Conservation (phyloP, 129 eudicot genomes). For the Ambrosia artemisiifolia region DNA sequence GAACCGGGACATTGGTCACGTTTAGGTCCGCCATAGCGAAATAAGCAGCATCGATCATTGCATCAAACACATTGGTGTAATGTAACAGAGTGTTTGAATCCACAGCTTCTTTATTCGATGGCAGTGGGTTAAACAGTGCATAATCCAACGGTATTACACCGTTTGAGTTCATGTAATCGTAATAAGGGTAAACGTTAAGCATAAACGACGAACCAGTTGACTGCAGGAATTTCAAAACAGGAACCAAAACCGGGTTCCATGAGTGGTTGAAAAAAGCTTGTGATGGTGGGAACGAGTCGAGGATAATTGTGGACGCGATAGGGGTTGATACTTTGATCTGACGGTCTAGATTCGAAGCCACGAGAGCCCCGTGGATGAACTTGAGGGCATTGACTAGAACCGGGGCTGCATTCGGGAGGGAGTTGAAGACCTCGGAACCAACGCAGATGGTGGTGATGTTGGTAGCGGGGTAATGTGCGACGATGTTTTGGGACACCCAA, state of each 20-base stretch:
- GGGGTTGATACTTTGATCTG: slow-evolving; percentile 86
- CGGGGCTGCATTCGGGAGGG: slow-evolving; percentile 70
- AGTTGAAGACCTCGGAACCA: slow-evolving; percentile 74
- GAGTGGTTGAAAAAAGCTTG: slow-evolving; percentile 89
- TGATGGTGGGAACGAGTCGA: slow-evolving; percentile 90
- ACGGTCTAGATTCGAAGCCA: slow-evolving; percentile 66
- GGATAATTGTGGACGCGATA: slow-evolving; percentile 64
- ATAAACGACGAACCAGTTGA: slow-evolving; percentile 64
- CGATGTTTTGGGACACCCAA: slow-evolving; percentile 79
- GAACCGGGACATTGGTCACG: slow-evolving; percentile 69
- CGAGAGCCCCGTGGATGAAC: slow-evolving; percentile 78
- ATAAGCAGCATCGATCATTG: slow-evolving; percentile 92
- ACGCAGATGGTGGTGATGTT: slow-evolving; percentile 85
- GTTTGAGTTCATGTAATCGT: slow-evolving; percentile 73
- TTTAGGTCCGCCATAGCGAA: slow-evolving; percentile 77
- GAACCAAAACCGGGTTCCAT: slow-evolving; percentile 54
- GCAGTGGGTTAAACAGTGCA: slow-evolving; percentile 79
- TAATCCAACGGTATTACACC: slow-evolving; percentile 88
- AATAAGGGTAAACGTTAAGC: slow-evolving; percentile 80
- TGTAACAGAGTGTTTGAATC: slow-evolving; percentile 82
- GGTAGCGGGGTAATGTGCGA: slow-evolving; percentile 78
- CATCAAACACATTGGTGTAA: slow-evolving; percentile 80
- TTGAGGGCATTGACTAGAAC: slow-evolving; percentile 62
- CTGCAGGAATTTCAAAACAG: slow-evolving; percentile 64
- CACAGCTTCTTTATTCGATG: slow-evolving; percentile 83